These are phyloP conservation scores for Pichia sp. DNA, from an alignment of 1,139 yeast species.

Conservation along the genomic window DNA sequence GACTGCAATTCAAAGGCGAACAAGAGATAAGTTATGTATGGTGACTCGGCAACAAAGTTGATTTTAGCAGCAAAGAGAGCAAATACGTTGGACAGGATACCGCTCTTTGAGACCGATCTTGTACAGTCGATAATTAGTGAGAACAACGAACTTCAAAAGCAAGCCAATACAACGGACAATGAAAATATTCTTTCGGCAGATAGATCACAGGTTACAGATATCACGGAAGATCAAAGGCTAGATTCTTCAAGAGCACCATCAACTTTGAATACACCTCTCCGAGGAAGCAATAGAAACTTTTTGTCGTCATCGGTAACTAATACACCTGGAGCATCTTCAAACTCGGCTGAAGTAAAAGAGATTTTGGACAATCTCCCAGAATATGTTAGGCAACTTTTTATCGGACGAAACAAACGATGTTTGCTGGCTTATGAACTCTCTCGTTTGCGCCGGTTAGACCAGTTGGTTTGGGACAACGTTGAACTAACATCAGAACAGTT, in stretches of 20 bases:
- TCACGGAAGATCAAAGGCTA: not conserved
- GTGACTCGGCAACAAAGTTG: constrained; percentile 79
- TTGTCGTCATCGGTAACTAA: constrained; percentile 15
- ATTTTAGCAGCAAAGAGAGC: constrained; percentile 82
- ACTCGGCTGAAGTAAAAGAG: constrained; percentile 6
- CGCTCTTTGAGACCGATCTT: constrained; percentile 72
- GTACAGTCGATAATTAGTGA: constrained; percentile 62
- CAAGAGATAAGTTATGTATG: constrained; percentile 56
- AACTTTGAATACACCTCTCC: constrained; percentile 11
- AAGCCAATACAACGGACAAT: constrained; percentile 23
- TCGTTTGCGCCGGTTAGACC: constrained; percentile 64
- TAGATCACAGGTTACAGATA: not conserved
- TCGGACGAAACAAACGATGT: constrained; percentile 87
- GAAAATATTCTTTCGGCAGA: not conserved
- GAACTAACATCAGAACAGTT: constrained; percentile 33
- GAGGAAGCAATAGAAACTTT: constrained; percentile 6
- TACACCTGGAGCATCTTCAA: constrained; percentile 7
- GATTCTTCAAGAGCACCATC: constrained; percentile 9
- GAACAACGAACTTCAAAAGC: constrained; percentile 53
- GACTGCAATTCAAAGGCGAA: not conserved
- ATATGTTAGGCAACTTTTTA: constrained; percentile 75
- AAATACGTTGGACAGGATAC: constrained; percentile 58
- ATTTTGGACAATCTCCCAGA: constrained; percentile 13
- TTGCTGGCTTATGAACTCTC: constrained; percentile 74
- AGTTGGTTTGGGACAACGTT: constrained; percentile 61